Evolutionary conservation across 2,329 filamentous ascomycete species (phyloP).

Genomic region (Aspergillus tanneri): DNA sequence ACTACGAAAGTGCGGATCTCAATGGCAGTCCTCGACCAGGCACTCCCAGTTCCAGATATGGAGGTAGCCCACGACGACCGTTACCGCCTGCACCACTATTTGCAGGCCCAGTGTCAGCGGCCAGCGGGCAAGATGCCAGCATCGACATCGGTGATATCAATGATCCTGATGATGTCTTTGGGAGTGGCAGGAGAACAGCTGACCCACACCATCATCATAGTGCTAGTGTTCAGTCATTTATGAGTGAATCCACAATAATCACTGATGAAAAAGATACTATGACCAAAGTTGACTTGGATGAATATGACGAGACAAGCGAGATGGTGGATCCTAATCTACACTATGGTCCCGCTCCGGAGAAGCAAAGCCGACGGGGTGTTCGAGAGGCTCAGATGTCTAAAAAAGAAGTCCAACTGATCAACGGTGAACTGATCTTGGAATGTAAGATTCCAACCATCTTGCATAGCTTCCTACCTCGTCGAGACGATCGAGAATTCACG

Average conservation of each 20-base stretch:
- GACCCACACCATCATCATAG: constrained; percentile 56
- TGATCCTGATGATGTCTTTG: constrained; percentile 77
- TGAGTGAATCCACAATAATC: constrained; percentile 58
- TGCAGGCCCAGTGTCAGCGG: constrained; percentile 52
- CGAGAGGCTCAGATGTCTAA: constrained; percentile 83
- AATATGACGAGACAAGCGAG: constrained; percentile 45
- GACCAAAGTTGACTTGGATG: constrained; percentile 47
- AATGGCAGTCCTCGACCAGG: constrained; percentile 89
- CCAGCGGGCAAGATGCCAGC: constrained; percentile 40
- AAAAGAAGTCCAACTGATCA: constrained; percentile 94
- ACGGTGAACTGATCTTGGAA: constrained; percentile 94
- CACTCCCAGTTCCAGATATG: constrained; percentile 84
- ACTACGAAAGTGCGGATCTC: constrained; percentile 83
- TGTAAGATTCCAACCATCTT: constrained; percentile 99
- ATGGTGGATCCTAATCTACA: constrained; percentile 64
- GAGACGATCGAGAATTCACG: constrained; percentile 94
- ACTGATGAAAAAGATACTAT: constrained; percentile 53
- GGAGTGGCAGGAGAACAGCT: constrained; percentile 41
- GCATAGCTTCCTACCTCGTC: constrained; percentile 90
- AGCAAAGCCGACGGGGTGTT: constrained; percentile 83
- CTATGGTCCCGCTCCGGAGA: constrained; percentile 83
- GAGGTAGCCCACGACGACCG: constrained; percentile 80
- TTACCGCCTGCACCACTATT: constrained; percentile 88
- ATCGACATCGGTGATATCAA: constrained; percentile 56
- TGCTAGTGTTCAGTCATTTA: constrained; percentile 60